Conservation (phyloP, 306 rosid genomes). For the Cucumis cinereus region DNA sequence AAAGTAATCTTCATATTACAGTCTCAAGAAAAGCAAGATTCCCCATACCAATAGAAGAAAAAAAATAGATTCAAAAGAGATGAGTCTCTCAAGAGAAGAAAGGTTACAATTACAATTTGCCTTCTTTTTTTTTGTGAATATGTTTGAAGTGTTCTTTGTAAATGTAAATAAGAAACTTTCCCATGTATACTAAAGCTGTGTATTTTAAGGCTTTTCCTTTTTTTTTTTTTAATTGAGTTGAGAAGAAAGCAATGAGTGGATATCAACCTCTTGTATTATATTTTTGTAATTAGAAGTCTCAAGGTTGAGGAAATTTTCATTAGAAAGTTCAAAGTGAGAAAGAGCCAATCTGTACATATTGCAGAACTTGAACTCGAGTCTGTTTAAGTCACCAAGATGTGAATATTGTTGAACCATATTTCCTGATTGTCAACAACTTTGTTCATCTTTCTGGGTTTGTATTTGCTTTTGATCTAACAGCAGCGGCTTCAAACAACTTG, state of each 20-base stretch:
- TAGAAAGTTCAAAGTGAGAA: not conserved
- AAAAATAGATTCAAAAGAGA: not conserved
- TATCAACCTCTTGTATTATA: not conserved
- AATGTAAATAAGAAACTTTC: not conserved
- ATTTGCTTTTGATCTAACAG: no score
- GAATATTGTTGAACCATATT: not conserved
- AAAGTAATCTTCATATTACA: not conserved
- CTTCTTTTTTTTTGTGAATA: not conserved
- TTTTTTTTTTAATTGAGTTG: not conserved
- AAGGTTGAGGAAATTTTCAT: not conserved
- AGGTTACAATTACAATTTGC: not conserved
- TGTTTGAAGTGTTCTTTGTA: slow-evolving; percentile 4
- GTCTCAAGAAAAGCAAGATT: not conserved
- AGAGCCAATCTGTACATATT: not conserved
- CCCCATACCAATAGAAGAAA: not conserved
- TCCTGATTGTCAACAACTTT: not conserved
- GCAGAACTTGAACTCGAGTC: slow-evolving; percentile 3
- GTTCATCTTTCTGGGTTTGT: not conserved
- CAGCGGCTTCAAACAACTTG: no score
- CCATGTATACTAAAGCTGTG: slow-evolving; percentile 2
- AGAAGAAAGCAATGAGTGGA: not conserved
- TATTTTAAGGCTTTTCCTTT: not conserved
- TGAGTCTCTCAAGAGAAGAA: not conserved
- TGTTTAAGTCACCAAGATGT: not conserved
- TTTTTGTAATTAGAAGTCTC: slow-evolving; percentile 5